Conservation (phyloP, 1,284 basidiomycete genomes). For the Trametes polyzona region DNA sequence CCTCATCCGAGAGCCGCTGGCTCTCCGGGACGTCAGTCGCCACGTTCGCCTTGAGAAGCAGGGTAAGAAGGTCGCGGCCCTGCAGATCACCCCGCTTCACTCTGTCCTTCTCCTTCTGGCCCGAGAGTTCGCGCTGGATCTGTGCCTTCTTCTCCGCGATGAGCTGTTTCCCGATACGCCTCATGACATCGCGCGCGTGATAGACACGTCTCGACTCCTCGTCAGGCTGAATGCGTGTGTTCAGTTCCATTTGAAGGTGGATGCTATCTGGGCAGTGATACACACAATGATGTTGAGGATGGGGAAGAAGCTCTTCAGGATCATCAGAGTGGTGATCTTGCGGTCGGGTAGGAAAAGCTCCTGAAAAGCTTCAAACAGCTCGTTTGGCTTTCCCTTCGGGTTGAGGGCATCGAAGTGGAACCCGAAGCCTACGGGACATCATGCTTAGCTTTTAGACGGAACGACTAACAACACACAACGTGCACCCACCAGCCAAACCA, state of each 20-base stretch:
- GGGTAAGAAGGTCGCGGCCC: slow-evolving; percentile 37
- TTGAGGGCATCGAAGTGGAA: slow-evolving; percentile 49
- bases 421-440: slow-evolving; percentile 55
- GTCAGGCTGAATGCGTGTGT: neutral
- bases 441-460: too few species aligned
- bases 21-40: slow-evolving; percentile 44
- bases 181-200: slow-evolving; percentile 35
- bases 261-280: neutral
- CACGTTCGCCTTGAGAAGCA: slow-evolving; percentile 52
- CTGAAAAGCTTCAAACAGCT: slow-evolving; percentile 45
- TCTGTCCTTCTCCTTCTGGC: slow-evolving; percentile 51
- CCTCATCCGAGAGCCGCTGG: slow-evolving; percentile 55
- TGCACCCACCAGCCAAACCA: slow-evolving; percentile 44
- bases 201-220: slow-evolving; percentile 10
- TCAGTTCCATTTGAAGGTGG: neutral
- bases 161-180: slow-evolving; percentile 41
- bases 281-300: slow-evolving; percentile 21
- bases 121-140: slow-evolving; percentile 45
- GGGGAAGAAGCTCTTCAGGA: slow-evolving; percentile 17
- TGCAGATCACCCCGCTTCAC: slow-evolving; percentile 59
- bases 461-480: too few species aligned
- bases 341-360: slow-evolving; percentile 18
- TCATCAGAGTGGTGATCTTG: neutral
- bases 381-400: slow-evolving; percentile 35
- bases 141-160: slow-evolving; percentile 45